Base-by-base conservation (phyloP, 805 yeast species). In the Hanseniaspora thailandica region DNA sequence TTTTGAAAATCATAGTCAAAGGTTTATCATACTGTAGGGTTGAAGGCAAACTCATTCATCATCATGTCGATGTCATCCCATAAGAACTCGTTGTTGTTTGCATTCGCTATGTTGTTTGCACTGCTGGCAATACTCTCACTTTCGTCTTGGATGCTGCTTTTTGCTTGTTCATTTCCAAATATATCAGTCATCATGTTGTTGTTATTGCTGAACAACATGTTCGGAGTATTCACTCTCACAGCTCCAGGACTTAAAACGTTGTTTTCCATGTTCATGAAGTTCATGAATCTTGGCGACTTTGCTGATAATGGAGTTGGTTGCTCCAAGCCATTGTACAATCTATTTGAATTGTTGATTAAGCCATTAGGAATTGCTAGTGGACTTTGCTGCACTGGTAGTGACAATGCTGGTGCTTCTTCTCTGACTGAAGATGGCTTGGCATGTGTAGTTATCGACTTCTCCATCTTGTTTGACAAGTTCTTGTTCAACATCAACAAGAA, bases 41-140 rank as follows among this genome's bases (percentile, higher is more conserved):
- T 86, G 70, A 87, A 87, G 5, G 96, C 96, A 67, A 86, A 87
- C 62, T 86, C 95, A 62, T 84, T 86, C 95, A 87, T 86, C 55
- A 87, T 84, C 46, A 86, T 74, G 58, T 86, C 95, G 28, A 87
- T 89, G 62, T 87, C 94, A 62, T 82, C 84, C 88, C 75, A 72
- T 2, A 71, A 67, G 62, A 69, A 63, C 36, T 71, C 75, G 35
- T 48, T 41, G 35, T 48, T 41, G 20, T 48, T 44, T 3, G 34
- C 9, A 22, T 40, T 40, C 6, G n/a, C 23, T 6, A 33, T 2
- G 30, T 34, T 45, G 38, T 47, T 49, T 22, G 13, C 39, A 34
- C 34, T 40, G 28, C 54, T 50, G 2, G 38, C 43, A 10, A 43
- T 31, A 26, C 54, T 50, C n/a, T 44, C 54, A 19, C 54, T 44